Percentiles rank a stretch among this genome's conserved stretches.
Conservation (phyloP, 2,329 filamentous ascomycete species). For the Aureobasidium sp. region DNA sequence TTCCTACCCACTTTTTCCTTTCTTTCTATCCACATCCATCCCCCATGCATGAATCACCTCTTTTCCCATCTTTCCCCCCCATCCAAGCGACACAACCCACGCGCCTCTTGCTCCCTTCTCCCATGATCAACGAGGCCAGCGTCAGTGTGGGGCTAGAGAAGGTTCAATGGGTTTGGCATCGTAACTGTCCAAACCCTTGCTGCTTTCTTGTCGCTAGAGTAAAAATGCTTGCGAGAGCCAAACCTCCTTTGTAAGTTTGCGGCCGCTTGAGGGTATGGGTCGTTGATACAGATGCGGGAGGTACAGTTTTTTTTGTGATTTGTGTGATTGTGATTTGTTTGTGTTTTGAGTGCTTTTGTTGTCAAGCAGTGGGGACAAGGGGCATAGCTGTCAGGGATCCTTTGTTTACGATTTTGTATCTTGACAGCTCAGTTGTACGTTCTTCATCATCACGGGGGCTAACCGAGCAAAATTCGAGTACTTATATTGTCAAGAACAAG, state of each 20-base stretch:
- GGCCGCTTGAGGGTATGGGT: background rate
- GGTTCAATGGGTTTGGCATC: background rate
- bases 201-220: background rate
- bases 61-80: background rate
- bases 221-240: background rate
- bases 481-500: background rate
- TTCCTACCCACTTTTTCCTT: background rate
- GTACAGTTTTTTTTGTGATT: background rate
- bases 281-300: slow-evolving; percentile 12
- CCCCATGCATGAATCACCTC: too few species aligned
- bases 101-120: background rate
- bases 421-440: too few species aligned
- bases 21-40: too few species aligned
- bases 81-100: background rate
- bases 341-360: too few species aligned
- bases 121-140: background rate
- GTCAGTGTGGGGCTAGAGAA: background rate
- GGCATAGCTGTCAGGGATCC: background rate
- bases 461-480: too few species aligned
- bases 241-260: slow-evolving; percentile 8
- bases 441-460: too few species aligned
- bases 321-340: background rate
- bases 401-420: background rate
- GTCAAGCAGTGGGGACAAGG: too few species aligned
- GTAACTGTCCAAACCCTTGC: background rate